These are phyloP conservation scores for Fusarium sp. DNA, from an alignment of 2,329 filamentous ascomycete species.

Conservation along the genomic window DNA sequence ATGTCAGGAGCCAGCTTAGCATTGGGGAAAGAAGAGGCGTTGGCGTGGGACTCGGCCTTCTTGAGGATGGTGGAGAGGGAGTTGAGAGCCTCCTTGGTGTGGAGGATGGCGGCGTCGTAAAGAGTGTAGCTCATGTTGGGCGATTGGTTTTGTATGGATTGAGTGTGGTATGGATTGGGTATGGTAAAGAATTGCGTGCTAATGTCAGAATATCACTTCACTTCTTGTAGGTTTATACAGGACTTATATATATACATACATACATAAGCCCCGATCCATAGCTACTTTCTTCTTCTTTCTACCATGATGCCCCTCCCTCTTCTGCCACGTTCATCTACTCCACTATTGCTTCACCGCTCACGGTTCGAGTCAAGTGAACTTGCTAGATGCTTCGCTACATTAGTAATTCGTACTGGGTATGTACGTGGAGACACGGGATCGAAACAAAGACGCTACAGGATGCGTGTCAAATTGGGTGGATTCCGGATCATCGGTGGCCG, in stretches of 20 bases:
- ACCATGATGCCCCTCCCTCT: not conserved
- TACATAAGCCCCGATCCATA: not conserved
- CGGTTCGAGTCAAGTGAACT: not conserved
- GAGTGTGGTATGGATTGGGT: conserved; percentile 16
- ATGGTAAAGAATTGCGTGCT: conserved; percentile 40
- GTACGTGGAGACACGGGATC: not conserved
- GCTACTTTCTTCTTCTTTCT: conserved; percentile 2
- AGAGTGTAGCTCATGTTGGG: conserved; percentile 56
- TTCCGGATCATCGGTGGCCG: conserved; percentile 24
- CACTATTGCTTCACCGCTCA: conserved; percentile 28
- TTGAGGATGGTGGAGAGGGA: conserved; percentile 53
- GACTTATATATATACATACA: conserved; percentile 36
- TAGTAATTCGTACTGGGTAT: conserved; percentile 24
- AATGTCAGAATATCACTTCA: not conserved
- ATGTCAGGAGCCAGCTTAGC: conserved; percentile 57
- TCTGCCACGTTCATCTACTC: conserved; percentile 3
- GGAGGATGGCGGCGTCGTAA: conserved; percentile 56
- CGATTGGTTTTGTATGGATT: not conserved
- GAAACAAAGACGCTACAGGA: not conserved
- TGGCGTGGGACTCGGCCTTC: conserved; percentile 53
- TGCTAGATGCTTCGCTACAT: conserved; percentile 36
- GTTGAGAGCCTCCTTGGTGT: conserved; percentile 50
- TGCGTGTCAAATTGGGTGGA: conserved; percentile 9
- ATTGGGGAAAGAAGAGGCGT: conserved; percentile 49
- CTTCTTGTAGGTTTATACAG: conserved; percentile 1